Percentiles rank a stretch among this genome's conserved stretches.
Evolutionary conservation across 2,329 filamentous ascomycete genomes (phyloP).

Genomic region (Penicillium sp.): DNA sequence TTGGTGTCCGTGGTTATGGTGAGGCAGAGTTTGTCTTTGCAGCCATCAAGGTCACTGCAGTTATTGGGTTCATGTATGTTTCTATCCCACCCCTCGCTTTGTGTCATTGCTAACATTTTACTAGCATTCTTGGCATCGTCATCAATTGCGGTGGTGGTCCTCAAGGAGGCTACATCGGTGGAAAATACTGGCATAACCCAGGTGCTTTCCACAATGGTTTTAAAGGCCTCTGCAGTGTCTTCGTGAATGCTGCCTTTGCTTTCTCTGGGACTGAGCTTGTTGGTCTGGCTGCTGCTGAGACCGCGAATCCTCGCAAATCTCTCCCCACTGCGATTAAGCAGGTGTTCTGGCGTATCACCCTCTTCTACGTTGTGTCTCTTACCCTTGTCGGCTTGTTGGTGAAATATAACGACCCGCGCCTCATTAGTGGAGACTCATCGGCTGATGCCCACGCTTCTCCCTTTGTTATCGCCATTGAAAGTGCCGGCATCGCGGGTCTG

Average conservation of each 20-base stretch:
- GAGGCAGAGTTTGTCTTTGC: slow-evolving; percentile 89
- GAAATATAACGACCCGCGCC: slow-evolving; percentile 65
- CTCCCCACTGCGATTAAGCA: slow-evolving; percentile 87
- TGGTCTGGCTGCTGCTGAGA: slow-evolving; percentile 61
- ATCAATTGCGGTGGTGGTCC: slow-evolving; percentile 80
- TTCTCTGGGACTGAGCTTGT: slow-evolving; percentile 65
- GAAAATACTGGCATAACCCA: slow-evolving; percentile 71
- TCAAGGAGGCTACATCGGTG: slow-evolving; percentile 75
- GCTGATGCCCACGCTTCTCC: slow-evolving; percentile 76
- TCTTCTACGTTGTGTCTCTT: slow-evolving; percentile 87
- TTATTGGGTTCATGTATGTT: slow-evolving; percentile 82
- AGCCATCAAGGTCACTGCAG: slow-evolving; percentile 79
- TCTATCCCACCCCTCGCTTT: not conserved
- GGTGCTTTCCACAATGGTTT: slow-evolving; percentile 73
- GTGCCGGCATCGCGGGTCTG: slow-evolving; percentile 77
- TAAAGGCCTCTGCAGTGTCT: slow-evolving; percentile 64
- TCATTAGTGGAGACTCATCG: slow-evolving; percentile 60
- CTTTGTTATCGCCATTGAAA: slow-evolving; percentile 88
- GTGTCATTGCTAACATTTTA: slow-evolving; percentile 15
- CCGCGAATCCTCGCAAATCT: slow-evolving; percentile 63
- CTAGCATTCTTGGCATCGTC: slow-evolving; percentile 77
- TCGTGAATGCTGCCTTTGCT: slow-evolving; percentile 64
- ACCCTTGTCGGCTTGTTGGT: slow-evolving; percentile 81
- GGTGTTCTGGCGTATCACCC: slow-evolving; percentile 89
- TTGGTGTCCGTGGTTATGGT: slow-evolving; percentile 84